These are phyloP conservation scores for Maudiozyma turicensis DNA, from an alignment of 805 yeast genomes.

Conservation along the genomic window DNA sequence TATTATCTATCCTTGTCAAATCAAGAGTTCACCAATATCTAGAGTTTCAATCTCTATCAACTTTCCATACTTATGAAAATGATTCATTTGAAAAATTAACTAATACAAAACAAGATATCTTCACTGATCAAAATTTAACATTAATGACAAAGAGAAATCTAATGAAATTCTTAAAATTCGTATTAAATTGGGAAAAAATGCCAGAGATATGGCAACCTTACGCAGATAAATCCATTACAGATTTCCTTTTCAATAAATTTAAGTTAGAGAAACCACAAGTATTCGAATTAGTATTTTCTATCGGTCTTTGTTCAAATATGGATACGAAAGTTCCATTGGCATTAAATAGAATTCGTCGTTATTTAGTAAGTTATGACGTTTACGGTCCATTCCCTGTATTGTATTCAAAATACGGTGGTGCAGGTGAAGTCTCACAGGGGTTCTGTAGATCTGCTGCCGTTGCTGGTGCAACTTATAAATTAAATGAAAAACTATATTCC, in stretches of 20 bases:
- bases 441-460: conserved; percentile 97
- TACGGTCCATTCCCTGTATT: conserved; percentile 92
- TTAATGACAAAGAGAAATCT: conserved; percentile 63
- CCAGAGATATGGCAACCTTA: conserved; percentile 48
- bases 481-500: conserved; percentile 54
- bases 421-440: conserved; percentile 93
- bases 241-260: conserved; percentile 56
- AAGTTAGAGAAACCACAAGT: conserved; percentile 65
- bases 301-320: conserved; percentile 64
- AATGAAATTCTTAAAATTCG: conserved; percentile 89
- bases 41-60: conserved; percentile 82
- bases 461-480: conserved; percentile 89
- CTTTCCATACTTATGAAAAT: conserved; percentile 89
- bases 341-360: conserved; percentile 70
- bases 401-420: conserved; percentile 88
- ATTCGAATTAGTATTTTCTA: conserved; percentile 74
- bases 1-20: conserved; percentile 66
- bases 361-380: conserved; percentile 74
- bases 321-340: conserved; percentile 64
- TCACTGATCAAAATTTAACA: conserved; percentile 74
- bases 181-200: conserved; percentile 56
- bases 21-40: conserved; percentile 84
- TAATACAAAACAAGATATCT: conserved; percentile 84
- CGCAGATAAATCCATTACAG: conserved; percentile 44
- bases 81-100: conserved; percentile 82